A percentile compares a stretch with the other conserved stretches of the same genome.
These are phyloP conservation scores for Phialophora tarda DNA, from an alignment of 2,329 filamentous ascomycete genomes.

Conservation along the genomic window DNA sequence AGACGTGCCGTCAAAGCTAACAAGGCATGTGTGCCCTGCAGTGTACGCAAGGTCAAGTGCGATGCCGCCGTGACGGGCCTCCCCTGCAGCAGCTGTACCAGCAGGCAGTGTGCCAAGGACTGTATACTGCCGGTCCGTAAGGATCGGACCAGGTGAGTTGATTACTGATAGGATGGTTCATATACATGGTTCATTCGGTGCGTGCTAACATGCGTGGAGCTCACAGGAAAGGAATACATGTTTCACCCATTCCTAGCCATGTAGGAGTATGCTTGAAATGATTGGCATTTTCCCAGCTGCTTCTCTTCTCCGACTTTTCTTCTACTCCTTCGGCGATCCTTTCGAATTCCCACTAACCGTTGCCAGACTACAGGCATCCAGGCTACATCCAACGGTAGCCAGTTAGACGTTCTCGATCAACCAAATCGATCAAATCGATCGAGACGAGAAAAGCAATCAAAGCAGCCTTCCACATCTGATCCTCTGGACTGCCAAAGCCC, in stretches of 20 bases:
- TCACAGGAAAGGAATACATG: slow-evolving; percentile 36
- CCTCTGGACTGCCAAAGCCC: slow-evolving; percentile 36
- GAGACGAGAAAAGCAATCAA: not conserved
- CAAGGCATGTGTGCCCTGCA: slow-evolving; percentile 40
- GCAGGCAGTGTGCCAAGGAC: slow-evolving; percentile 36
- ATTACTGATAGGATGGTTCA: slow-evolving; percentile 27
- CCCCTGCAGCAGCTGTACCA: slow-evolving; percentile 40
- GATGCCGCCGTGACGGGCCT: slow-evolving; percentile 38
- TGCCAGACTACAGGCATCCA: slow-evolving; percentile 35
- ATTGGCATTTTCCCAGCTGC: slow-evolving; percentile 30
- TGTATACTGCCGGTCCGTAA: slow-evolving; percentile 38
- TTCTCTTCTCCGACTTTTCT: slow-evolving; percentile 21
- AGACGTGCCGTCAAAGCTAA: slow-evolving; percentile 23
- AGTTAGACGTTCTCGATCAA: slow-evolving; percentile 4
- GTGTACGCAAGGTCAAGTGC: slow-evolving; percentile 40
- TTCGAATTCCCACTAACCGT: slow-evolving; percentile 25
- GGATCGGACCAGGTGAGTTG: slow-evolving; percentile 38
- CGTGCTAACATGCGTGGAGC: slow-evolving; percentile 33
- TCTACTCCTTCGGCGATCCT: not conserved
- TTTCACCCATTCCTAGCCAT: slow-evolving; percentile 22
- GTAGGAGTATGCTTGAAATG: slow-evolving; percentile 12
- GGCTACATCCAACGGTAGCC: slow-evolving; percentile 31
- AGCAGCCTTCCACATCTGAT: slow-evolving; percentile 30
- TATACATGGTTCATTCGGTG: slow-evolving; percentile 13
- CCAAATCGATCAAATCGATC: too few relatives aligned